Base-by-base conservation (phyloP, 2,329 filamentous ascomycete species). In the Seiridium cupressi region DNA sequence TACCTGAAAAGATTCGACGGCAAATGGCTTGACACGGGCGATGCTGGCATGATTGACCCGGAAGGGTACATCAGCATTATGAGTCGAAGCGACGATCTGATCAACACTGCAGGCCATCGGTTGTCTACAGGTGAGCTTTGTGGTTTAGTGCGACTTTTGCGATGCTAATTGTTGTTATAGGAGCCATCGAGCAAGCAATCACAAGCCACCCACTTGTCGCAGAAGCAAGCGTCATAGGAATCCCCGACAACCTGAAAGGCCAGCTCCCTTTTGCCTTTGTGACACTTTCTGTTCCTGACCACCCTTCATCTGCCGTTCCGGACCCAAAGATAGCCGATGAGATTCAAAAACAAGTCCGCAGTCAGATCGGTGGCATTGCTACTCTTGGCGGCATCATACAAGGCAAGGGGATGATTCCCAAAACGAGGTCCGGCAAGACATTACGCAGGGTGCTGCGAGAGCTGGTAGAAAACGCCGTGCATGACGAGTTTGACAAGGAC, bases 51-150 rank as follows among this genome's bases (percentile, higher is more conserved):
- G 80, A 87, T 97, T 60, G 93, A 97, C 70, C 73, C 83, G 11
- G 88, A 94, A 46, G 85, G 85, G 4, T 88, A 88, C 66, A 81
- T 88, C 46, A 82, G 84, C 64, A 84, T 89, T 65, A 87, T 88
- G 85, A 83, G 83, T 46, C 77, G 86, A 46, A 82, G 79, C 38
- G 93, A 97, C 76, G 93, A 97, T 73, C 89, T 97, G 61, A 93
- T 97, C 70, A 97, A 97, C 70, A 93, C 97, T n/a, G 93, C 93
- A 46, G 93, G 93, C 4, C 93, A 97, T 77, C 86, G 93, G 11
- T 88, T 97, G 62, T 94, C 90, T 64, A 97, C 93, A 9, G 92
- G 90, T 90, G 4, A 53, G 48, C 32, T 4, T 26, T 36, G 2
- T 5, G 5, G 10, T 36, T 49, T 11, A 58, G 18, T 13, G 31